These are phyloP conservation scores for Saccharomycopsis fodiens DNA, from an alignment of 805 yeast species.

Conservation along the genomic window DNA sequence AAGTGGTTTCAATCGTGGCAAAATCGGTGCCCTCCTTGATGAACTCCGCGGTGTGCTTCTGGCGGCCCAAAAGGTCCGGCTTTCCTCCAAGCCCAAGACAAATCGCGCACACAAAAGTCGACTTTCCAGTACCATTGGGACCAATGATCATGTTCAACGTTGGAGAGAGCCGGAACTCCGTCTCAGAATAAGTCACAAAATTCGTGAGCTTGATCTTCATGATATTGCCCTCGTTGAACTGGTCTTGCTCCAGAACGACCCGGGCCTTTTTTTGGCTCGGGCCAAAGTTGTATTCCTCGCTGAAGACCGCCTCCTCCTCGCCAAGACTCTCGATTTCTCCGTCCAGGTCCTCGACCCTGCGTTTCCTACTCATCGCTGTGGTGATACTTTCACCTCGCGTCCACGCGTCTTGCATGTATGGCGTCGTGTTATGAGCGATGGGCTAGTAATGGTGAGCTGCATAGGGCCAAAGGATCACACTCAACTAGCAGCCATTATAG, in stretches of 20 bases:
- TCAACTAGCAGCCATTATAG: too few species aligned
- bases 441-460: too few species aligned
- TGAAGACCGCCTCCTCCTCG: too few species aligned
- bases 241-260: conserved; percentile 2
- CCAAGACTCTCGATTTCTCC: too few species aligned
- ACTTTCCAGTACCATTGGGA: conserved; percentile 94
- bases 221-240: conserved; percentile 37
- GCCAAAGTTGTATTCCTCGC: too few species aligned
- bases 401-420: too few species aligned
- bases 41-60: conserved; percentile 51
- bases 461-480: too few species aligned
- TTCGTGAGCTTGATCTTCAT: conserved; percentile 46
- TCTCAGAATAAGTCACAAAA: conserved; percentile 62
- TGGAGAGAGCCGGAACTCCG: conserved; percentile 77
- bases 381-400: too few species aligned
- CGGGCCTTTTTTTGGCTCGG: too few species aligned
- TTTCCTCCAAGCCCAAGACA: conserved; percentile 84
- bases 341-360: not conserved
- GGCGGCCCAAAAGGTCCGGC: conserved; percentile 65
- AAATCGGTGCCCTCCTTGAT: conserved; percentile 56
- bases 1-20: conserved; percentile 42
- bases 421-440: too few species aligned
- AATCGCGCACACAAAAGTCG: conserved; percentile 87
- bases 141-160: conserved; percentile 87
- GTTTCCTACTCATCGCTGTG: not conserved